Percentiles rank a stretch among this genome's conserved stretches.
These are phyloP conservation scores for Aspergillus fumigatus DNA, from an alignment of 2,329 filamentous ascomycete species.

Conservation along the genomic window DNA sequence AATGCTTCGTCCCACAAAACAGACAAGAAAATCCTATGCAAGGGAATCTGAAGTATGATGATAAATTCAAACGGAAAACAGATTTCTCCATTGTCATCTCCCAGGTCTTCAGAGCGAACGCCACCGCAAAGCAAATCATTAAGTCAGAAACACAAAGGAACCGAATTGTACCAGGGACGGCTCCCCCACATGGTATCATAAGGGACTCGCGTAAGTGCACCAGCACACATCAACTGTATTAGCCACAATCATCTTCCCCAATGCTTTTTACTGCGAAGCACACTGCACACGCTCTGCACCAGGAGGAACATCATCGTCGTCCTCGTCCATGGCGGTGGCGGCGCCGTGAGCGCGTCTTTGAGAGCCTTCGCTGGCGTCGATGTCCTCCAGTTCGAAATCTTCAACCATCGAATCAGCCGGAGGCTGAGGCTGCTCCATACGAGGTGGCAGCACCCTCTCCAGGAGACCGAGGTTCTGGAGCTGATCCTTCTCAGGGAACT, in stretches of 20 bases:
- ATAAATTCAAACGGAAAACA: slow-evolving; percentile 6
- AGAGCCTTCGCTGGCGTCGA: slow-evolving; percentile 64
- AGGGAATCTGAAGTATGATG: slow-evolving; percentile 16
- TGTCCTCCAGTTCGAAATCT: slow-evolving; percentile 78
- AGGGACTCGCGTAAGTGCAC: slow-evolving; percentile 29
- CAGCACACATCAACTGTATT: slow-evolving; percentile 18
- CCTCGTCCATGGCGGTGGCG: slow-evolving; percentile 62
- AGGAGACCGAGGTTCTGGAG: slow-evolving; percentile 71
- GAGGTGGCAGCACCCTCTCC: slow-evolving; percentile 77
- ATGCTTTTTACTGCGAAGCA: slow-evolving; percentile 45
- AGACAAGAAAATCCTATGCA: slow-evolving; percentile 18
- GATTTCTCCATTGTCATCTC: slow-evolving; percentile 24
- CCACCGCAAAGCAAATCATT: slow-evolving; percentile 31
- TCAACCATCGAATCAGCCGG: slow-evolving; percentile 88
- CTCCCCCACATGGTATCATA: slow-evolving; percentile 34
- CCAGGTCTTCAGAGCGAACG: slow-evolving; percentile 31
- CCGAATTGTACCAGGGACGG: slow-evolving; percentile 18
- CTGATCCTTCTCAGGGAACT: slow-evolving; percentile 78
- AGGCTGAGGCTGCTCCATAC: slow-evolving; percentile 59
- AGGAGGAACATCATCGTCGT: slow-evolving; percentile 55
- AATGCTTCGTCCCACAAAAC: slow-evolving; percentile 11
- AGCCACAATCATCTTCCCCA: slow-evolving; percentile 8
- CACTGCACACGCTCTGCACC: slow-evolving; percentile 50
- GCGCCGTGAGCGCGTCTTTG: slow-evolving; percentile 65
- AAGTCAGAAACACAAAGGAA: slow-evolving; percentile 20